Base-by-base conservation (phyloP, 768 basidiomycete genomes). In the Suillus brevipes region DNA sequence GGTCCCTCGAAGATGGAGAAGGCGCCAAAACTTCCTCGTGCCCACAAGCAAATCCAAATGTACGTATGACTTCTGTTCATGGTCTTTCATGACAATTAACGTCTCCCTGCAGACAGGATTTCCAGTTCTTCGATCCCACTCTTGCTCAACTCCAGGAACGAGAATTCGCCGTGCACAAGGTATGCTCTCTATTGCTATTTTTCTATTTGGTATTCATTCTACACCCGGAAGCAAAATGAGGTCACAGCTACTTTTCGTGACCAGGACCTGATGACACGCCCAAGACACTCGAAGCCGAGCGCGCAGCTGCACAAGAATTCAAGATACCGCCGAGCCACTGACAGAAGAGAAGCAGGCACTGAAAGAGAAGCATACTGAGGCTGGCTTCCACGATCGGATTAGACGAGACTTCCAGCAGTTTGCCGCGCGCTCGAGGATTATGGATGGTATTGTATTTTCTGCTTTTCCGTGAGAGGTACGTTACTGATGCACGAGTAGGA, bases 401-500 rank as follows among this genome's bases (percentile, higher is more conserved):
- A 85, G 93, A 69, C 87, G 94, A 43, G 95, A 98, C 73, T 98
- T 95, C 81, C 95, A 95, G 71, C 92, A 91, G 71, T 92, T 99
- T 72, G 83, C 96, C 85, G 88, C 47, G 92, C 87, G 1, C 76
- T 88, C 20, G 92, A 91, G 73, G 80, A 79, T 14, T 87, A 94
- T 72, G 96, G 96, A 65, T 92, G 94, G 91, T 92, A 65, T 52
- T 16, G 87, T 78, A 12, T 42, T n/a, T n/a, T 25, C 10, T 4
- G 18, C 10, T 59, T 59, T 42, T 20, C 25, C 3, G 25, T 20
- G 18, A 59, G n/a, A n/a, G 40, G 23, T 18, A 6, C 42, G 12
- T 58, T 23, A 14, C 13, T 59, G 52, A 62, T 25, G 25, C 1
- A 18, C 2, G 3, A 20, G 13, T 64, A 91, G 89, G 89, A 85